A percentile compares a stretch with the other conserved stretches of the same genome.
Evolutionary conservation across 345 rosid species (phyloP).

Genomic region (Eucalyptus cloeziana): DNA sequence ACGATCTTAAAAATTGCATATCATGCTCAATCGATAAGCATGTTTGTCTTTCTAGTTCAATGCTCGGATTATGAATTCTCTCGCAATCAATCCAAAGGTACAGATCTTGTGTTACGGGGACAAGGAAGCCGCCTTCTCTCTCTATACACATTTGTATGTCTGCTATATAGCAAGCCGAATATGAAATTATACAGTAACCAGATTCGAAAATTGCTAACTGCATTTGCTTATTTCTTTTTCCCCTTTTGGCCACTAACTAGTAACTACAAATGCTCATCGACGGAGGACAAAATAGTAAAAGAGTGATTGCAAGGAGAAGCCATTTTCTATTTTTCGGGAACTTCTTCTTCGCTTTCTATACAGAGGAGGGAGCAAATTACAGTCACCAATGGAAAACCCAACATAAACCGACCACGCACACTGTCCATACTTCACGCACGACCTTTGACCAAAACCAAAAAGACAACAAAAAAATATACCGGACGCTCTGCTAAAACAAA

Average conservation of each 20-base stretch:
- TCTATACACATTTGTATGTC: background rate
- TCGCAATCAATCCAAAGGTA: background rate
- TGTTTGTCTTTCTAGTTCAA: background rate
- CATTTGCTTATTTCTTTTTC: background rate
- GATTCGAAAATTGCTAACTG: background rate
- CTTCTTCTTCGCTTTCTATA: background rate
- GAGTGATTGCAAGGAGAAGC: background rate
- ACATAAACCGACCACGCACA: background rate
- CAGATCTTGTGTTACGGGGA: background rate
- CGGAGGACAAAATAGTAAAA: background rate
- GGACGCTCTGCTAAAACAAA: background rate
- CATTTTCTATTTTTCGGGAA: background rate
- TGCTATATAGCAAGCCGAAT: background rate
- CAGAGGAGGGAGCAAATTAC: constrained; percentile 44
- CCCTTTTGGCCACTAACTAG: background rate
- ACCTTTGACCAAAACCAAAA: background rate
- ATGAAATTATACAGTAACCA: background rate
- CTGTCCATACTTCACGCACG: background rate
- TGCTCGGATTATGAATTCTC: background rate
- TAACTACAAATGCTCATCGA: background rate
- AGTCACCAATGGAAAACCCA: background rate
- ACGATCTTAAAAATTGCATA: background rate
- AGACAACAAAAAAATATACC: background rate
- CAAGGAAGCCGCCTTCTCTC: background rate
- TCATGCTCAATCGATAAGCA: background rate